Conservation (phyloP, 2,329 filamentous ascomycete species). For the Madurella mycetomatis region DNA sequence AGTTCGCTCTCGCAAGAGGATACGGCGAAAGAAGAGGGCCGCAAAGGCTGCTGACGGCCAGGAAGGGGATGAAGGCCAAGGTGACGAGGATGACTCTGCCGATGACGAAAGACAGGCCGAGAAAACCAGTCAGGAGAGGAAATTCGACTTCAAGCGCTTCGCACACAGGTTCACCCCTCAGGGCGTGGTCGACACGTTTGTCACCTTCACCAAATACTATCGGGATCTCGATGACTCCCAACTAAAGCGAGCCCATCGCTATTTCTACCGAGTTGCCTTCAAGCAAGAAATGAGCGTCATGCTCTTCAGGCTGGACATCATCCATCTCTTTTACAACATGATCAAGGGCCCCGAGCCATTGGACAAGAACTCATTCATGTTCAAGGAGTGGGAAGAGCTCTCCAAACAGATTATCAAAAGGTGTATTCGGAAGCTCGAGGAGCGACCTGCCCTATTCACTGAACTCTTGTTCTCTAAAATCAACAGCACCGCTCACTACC, state of each 20-base stretch:
- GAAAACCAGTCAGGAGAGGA: slow-evolving; percentile 71
- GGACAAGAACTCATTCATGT: slow-evolving; percentile 61
- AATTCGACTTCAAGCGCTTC: slow-evolving; percentile 90
- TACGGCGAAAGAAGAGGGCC: slow-evolving; percentile 68
- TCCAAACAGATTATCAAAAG: slow-evolving; percentile 77
- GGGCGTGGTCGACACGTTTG: slow-evolving; percentile 82
- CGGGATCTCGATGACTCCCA: slow-evolving; percentile 73
- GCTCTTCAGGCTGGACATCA: slow-evolving; percentile 85
- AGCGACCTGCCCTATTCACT: slow-evolving; percentile 78
- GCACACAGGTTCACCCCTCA: slow-evolving; percentile 76
- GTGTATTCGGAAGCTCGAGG: slow-evolving; percentile 77
- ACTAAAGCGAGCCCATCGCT: slow-evolving; percentile 86
- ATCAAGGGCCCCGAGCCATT: slow-evolving; percentile 82
- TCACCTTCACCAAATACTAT: slow-evolving; percentile 75
- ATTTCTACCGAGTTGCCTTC: slow-evolving; percentile 90
- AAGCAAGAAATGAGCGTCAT: slow-evolving; percentile 89
- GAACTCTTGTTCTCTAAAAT: slow-evolving; percentile 96
- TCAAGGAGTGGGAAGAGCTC: slow-evolving; percentile 87
- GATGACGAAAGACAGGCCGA: slow-evolving; percentile 70
- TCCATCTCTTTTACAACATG: slow-evolving; percentile 83
- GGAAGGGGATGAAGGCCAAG: slow-evolving; percentile 43
- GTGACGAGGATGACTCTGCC: slow-evolving; percentile 63
- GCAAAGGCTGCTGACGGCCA: slow-evolving; percentile 39
- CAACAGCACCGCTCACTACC: slow-evolving; percentile 73
- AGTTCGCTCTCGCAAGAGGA: slow-evolving; percentile 73